Percentiles rank a stretch among this genome's conserved stretches.
Conservation (phyloP, 2,329 filamentous ascomycete species). For the Fusarium sp. region DNA sequence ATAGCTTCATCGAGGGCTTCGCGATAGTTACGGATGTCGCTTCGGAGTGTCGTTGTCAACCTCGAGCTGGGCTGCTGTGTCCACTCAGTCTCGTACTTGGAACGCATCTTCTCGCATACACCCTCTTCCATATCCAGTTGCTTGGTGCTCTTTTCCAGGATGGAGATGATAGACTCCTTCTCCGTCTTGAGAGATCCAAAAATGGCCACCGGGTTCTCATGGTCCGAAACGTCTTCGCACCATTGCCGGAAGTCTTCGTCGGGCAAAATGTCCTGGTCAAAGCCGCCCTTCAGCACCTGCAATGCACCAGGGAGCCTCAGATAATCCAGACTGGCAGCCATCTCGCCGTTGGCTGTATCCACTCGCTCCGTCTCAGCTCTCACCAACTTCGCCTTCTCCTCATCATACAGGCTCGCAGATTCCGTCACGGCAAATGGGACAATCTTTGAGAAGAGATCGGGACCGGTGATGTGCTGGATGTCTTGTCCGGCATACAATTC, state of each 20-base stretch:
- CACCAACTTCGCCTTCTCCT: constrained; percentile 97
- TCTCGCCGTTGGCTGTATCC: constrained; percentile 92
- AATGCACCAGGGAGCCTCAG: constrained; percentile 89
- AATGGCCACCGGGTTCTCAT: constrained; percentile 81
- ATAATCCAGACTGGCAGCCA: constrained; percentile 95
- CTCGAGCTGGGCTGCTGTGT: constrained; percentile 95
- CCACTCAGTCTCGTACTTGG: constrained; percentile 96
- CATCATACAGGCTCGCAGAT: constrained; percentile 95
- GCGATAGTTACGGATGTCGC: constrained; percentile 88
- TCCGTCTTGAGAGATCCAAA: constrained; percentile 84
- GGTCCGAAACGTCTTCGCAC: constrained; percentile 92
- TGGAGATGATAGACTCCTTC: constrained; percentile 78
- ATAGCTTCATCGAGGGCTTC: constrained; percentile 91
- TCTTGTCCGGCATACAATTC: constrained; percentile 98
- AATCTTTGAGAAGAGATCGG: constrained; percentile 96
- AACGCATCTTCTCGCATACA: constrained; percentile 98
- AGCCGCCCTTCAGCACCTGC: constrained; percentile 91
- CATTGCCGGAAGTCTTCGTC: constrained; percentile 93
- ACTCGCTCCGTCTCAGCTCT: constrained; percentile 94
- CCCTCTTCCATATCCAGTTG: constrained; percentile 97
- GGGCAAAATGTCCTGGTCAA: constrained; percentile 88
- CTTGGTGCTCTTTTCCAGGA: constrained; percentile 84
- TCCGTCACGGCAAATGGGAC: constrained; percentile 96
- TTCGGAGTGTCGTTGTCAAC: constrained; percentile 86
- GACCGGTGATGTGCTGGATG: constrained; percentile 95